Conservation (phyloP, 192 early-diverging fungal species). For the Mortierella alpina region DNA sequence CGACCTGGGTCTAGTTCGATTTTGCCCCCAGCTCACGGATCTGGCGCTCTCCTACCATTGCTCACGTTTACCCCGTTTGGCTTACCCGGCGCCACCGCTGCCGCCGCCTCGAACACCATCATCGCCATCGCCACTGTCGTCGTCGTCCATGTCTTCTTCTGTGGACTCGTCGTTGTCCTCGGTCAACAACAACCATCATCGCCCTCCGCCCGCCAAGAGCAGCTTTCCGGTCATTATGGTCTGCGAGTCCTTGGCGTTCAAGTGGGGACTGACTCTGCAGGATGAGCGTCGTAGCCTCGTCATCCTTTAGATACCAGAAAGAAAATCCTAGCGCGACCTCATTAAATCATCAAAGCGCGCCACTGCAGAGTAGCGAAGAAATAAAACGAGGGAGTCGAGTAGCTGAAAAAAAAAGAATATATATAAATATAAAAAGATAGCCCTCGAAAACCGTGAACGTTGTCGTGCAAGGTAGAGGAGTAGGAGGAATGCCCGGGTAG, state of each 20-base stretch:
- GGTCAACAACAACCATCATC: neutral
- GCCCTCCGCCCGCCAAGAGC: neutral
- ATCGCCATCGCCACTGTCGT: neutral
- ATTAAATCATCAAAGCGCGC: too few species aligned
- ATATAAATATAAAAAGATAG: too few species aligned
- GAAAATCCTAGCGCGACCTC: too few species aligned
- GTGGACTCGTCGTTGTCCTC: too few species aligned
- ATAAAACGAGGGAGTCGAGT: too few species aligned
- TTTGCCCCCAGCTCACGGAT: slow-evolving; percentile 32
- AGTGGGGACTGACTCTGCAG: slow-evolving; percentile 28
- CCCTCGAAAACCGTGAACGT: neutral
- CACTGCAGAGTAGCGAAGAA: too few species aligned
- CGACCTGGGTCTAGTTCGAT: slow-evolving; percentile 25
- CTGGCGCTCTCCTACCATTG: slow-evolving; percentile 36
- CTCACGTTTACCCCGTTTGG: slow-evolving; percentile 24
- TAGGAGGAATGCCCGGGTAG: too few species aligned
- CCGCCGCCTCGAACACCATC: neutral
- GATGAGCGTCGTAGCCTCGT: slow-evolving; percentile 29
- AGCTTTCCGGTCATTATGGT: slow-evolving; percentile 29
- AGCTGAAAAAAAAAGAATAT: too few species aligned
- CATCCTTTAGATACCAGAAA: slow-evolving; percentile 3
- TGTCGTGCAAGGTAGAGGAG: neutral
- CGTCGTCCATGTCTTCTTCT: neutral
- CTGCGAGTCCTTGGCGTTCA: slow-evolving; percentile 35
- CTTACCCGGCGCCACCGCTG: neutral